Percentiles rank a stretch among this genome's conserved stretches.
Conservation (phyloP, 2,329 filamentous ascomycete species). For the Rutstroemia sydowiana region DNA sequence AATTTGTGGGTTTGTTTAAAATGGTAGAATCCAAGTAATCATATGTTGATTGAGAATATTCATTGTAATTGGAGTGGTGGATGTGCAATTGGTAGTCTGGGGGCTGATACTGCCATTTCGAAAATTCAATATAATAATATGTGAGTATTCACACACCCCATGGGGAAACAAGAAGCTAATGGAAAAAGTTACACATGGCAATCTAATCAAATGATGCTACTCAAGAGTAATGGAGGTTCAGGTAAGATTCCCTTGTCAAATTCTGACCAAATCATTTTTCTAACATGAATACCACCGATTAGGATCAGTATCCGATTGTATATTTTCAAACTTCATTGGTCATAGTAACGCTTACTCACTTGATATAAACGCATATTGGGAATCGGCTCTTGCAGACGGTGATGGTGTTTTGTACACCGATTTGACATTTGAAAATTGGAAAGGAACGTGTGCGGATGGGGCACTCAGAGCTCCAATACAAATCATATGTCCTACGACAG, state of each 20-base stretch:
- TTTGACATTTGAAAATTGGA: constrained; percentile 49
- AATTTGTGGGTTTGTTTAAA: not conserved
- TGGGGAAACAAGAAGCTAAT: not conserved
- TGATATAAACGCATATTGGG: constrained; percentile 50
- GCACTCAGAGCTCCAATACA: constrained; percentile 27
- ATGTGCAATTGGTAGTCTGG: constrained; percentile 50
- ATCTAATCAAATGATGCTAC: constrained; percentile 54
- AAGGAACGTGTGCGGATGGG: constrained; percentile 36
- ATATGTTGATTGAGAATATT: constrained; percentile 51
- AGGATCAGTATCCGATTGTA: constrained; percentile 43
- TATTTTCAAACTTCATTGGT: constrained; percentile 52
- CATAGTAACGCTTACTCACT: constrained; percentile 52
- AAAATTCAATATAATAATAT: constrained; percentile 49
- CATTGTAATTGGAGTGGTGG: constrained; percentile 56
- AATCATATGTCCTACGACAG: constrained; percentile 26
- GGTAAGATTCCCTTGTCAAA: not conserved
- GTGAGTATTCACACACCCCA: constrained; percentile 36
- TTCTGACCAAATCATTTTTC: too few species aligned
- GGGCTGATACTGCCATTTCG: constrained; percentile 41
- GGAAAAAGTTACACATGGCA: constrained; percentile 16
- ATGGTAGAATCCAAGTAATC: constrained; percentile 20
- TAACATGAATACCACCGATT: constrained; percentile 12
- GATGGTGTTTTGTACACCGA: constrained; percentile 45
- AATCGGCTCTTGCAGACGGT: constrained; percentile 36
- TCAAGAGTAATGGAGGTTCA: constrained; percentile 51